Evolutionary conservation across 441 rosid species (phyloP).

Genomic region (Erysimum cheiri): DNA sequence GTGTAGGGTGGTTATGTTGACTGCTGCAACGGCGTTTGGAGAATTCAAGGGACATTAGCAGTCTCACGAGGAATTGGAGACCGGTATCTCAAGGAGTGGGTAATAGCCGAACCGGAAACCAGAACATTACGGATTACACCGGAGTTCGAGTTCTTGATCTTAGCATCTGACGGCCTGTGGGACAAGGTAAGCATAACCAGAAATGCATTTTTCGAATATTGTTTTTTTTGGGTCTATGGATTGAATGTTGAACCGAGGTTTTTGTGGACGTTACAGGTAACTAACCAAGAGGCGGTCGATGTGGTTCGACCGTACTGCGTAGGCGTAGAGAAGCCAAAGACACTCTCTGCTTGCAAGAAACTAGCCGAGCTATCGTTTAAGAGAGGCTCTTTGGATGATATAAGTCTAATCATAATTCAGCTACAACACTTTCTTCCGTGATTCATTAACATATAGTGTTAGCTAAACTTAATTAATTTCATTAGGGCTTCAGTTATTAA

Average conservation of each 20-base stretch:
- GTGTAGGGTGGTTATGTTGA: slow-evolving; percentile 94
- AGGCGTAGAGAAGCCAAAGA: slow-evolving; percentile 50
- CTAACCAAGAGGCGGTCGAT: slow-evolving; percentile 92
- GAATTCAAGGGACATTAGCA: slow-evolving; percentile 86
- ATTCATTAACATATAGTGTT: slow-evolving; percentile 35
- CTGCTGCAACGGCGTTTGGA: slow-evolving; percentile 73
- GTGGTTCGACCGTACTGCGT: slow-evolving; percentile 58
- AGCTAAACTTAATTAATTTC: slow-evolving; percentile 21
- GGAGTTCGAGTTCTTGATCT: slow-evolving; percentile 76
- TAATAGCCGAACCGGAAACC: slow-evolving; percentile 87
- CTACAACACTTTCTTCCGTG: slow-evolving; percentile 39
- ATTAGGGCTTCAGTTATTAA: slow-evolving; percentile 14
- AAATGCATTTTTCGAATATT: not conserved
- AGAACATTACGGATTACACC: slow-evolving; percentile 53
- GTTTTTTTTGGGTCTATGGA: slow-evolving; percentile 3
- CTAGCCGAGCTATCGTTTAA: slow-evolving; percentile 69
- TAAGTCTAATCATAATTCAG: slow-evolving; percentile 76
- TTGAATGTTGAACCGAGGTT: slow-evolving; percentile 4
- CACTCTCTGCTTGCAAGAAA: slow-evolving; percentile 71
- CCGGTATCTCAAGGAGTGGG: slow-evolving; percentile 71
- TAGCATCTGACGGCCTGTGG: slow-evolving; percentile 97
- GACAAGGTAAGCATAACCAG: slow-evolving; percentile 62
- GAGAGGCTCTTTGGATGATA: slow-evolving; percentile 80
- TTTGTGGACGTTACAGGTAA: slow-evolving; percentile 54
- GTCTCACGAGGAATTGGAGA: slow-evolving; percentile 92